A percentile compares a stretch with the other conserved stretches of the same genome.
These are phyloP conservation scores for Pseudomassariella vexata DNA, from an alignment of 2,329 filamentous ascomycete genomes.

Conservation along the genomic window DNA sequence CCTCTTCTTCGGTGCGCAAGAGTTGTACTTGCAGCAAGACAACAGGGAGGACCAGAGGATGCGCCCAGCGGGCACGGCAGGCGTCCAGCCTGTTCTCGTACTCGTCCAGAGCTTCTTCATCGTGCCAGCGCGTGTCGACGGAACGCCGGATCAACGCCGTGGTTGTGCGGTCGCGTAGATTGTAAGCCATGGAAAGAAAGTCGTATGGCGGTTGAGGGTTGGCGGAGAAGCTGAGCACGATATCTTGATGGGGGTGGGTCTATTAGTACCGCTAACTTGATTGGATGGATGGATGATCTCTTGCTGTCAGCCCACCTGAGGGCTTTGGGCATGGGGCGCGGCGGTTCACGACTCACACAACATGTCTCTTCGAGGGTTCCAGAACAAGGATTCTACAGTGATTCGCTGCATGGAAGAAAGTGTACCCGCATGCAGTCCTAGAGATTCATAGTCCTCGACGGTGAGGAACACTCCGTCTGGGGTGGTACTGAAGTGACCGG, in stretches of 20 bases:
- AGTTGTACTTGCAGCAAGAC: slow-evolving; percentile 41
- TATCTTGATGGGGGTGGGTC: slow-evolving; percentile 19
- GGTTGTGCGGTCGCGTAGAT: slow-evolving; percentile 29
- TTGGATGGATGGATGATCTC: background rate
- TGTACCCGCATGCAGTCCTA: slow-evolving; percentile 20
- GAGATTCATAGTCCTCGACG: slow-evolving; percentile 19
- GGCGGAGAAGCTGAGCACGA: slow-evolving; percentile 39
- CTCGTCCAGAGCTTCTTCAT: slow-evolving; percentile 36
- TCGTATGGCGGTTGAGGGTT: slow-evolving; percentile 39
- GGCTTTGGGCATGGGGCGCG: too few species aligned
- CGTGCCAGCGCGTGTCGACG: slow-evolving; percentile 33
- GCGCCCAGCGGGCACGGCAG: slow-evolving; percentile 37
- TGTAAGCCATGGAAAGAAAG: slow-evolving; percentile 41
- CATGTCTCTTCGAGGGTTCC: slow-evolving; percentile 20
- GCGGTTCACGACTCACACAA: slow-evolving; percentile 23
- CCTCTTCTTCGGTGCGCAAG: slow-evolving; percentile 36
- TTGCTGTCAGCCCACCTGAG: too few species aligned
- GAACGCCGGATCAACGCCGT: slow-evolving; percentile 38
- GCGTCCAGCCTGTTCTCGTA: slow-evolving; percentile 40
- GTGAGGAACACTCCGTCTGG: slow-evolving; percentile 19
- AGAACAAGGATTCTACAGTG: slow-evolving; percentile 23
- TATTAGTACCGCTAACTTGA: slow-evolving; percentile 4
- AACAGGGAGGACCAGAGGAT: slow-evolving; percentile 38
- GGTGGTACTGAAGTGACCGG: slow-evolving; percentile 10
- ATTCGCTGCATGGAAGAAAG: slow-evolving; percentile 18